Base-by-base conservation (phyloP, 1,284 basidiomycete genomes). In the Fomitopsis pinicola region DNA sequence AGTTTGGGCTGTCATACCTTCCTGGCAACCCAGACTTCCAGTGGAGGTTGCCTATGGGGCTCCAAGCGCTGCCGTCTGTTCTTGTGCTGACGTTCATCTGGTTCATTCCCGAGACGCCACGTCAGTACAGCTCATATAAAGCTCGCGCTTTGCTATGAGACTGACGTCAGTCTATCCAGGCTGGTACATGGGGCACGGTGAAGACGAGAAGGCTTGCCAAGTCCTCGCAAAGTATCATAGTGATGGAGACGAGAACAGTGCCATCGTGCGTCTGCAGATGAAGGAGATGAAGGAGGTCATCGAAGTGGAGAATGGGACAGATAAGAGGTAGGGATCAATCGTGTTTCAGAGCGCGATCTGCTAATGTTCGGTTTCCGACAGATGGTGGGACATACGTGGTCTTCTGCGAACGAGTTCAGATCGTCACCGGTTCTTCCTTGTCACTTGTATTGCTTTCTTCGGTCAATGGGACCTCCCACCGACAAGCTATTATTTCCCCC, bases 201-300 rank as follows among this genome's bases (percentile, higher is more conserved):
- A 63, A 10, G 60, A 68, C 17, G 64, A 68, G 22, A 68, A 69
- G 50, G 73, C 70, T 2, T 64, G 67, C 52, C 65, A 63, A 19
- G 67, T 71, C 45, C 61, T 74, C 4, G 60, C 63, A 19, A 68
- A 66, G 58, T 72, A 73, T 59, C 71, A 73, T 40, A 70, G 70
- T 59, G 63, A 71, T 19, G 70, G 69, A 5, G 61, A 72, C 38
- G 46, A 63, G 2, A 57, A 68, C 59, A 68, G 70, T 19, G 64
- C 67, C 5, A 66, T 73, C 61, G 76, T 73, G 44, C 63, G 64
- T 6, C 72, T 81, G 54, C 76, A 82, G 69, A 72, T 76, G 62
- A 68, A 70, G 48, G 81, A 82, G 66, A 78, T 82, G 72, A 72
- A 71, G 62, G 78, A 78, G 55, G 71, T 73, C 58, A 81, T 82